These are phyloP conservation scores for Rhodotorula paludigena DNA, from an alignment of 768 basidiomycete genomes.

Conservation along the genomic window DNA sequence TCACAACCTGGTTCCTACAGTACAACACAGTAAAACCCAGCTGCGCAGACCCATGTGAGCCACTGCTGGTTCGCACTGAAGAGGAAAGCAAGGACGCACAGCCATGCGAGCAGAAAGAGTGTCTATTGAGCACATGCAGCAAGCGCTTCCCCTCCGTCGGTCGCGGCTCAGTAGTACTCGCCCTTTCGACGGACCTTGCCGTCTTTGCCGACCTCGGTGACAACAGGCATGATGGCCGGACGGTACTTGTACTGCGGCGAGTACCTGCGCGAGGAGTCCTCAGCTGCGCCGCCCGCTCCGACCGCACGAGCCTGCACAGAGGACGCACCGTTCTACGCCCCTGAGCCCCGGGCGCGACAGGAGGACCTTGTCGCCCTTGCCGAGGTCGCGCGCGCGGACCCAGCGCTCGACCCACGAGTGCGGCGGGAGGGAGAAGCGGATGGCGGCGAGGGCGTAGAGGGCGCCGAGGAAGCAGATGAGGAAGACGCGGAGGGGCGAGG, in stretches of 20 bases:
- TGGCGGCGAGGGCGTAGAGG: conserved; percentile 16
- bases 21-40: too few species aligned
- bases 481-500: neutral
- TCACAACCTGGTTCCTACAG: too few species aligned
- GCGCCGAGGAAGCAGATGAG: conserved; percentile 21
- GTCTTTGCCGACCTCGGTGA: conserved; percentile 23
- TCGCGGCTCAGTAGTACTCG: conserved; percentile 27
- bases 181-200: conserved; percentile 31
- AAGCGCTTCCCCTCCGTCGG: too few species aligned
- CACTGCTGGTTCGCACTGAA: too few species aligned
- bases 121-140: too few species aligned
- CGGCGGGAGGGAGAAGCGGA: conserved; percentile 24
- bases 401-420: conserved; percentile 13
- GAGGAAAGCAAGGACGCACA: too few species aligned
- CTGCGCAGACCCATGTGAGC: too few species aligned
- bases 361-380: conserved; percentile 1
- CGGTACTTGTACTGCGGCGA: conserved; percentile 35
- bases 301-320: neutral
- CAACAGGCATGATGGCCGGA: conserved; percentile 36
- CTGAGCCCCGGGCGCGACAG: conserved; percentile 19
- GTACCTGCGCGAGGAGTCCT: conserved; percentile 20
- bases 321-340: conserved; percentile 21
- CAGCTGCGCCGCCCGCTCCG: neutral
- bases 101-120: too few species aligned
- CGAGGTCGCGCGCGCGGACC: neutral